phyloP scores from a whole-genome alignment of 768 basidiomycete genomes.

The Lentinula sp. region DNA sequence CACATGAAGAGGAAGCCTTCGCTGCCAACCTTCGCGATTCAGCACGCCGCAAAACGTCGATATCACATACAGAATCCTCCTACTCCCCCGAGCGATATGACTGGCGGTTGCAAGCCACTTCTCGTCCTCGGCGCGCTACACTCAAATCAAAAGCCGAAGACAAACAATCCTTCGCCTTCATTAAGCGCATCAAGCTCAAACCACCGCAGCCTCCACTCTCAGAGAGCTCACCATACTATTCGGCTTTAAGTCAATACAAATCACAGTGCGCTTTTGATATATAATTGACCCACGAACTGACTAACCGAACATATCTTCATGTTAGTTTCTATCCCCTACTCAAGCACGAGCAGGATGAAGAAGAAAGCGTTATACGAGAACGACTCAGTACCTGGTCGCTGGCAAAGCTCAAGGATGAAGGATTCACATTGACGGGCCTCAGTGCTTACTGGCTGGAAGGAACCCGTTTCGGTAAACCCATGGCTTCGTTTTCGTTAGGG shows the following conservation, averaged over 20 bases:
- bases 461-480: slow-evolving; percentile 57
- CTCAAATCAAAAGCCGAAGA: neutral
- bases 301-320: neutral
- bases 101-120: slow-evolving; percentile 53
- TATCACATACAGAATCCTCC: neutral
- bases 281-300: neutral
- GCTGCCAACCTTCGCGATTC: neutral
- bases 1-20: neutral
- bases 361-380: slow-evolving; percentile 50
- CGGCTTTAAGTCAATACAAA: slow-evolving; percentile 48
- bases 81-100: slow-evolving; percentile 37
- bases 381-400: slow-evolving; percentile 67
- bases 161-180: slow-evolving; percentile 11
- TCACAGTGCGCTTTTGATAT: slow-evolving; percentile 34
- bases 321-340: slow-evolving; percentile 42
- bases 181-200: slow-evolving; percentile 31
- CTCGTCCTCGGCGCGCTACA: slow-evolving; percentile 9
- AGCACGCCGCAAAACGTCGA: neutral
- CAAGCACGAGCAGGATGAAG: slow-evolving; percentile 58
- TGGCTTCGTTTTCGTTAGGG: slow-evolving; percentile 60
- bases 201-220: slow-evolving; percentile 26
- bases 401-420: slow-evolving; percentile 54
- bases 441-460: slow-evolving; percentile 63
- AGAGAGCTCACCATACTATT: slow-evolving; percentile 35
- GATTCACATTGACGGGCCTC: slow-evolving; percentile 64